Conservation (phyloP, 108 stramenopile species). For the Cyclotella cryptica region DNA sequence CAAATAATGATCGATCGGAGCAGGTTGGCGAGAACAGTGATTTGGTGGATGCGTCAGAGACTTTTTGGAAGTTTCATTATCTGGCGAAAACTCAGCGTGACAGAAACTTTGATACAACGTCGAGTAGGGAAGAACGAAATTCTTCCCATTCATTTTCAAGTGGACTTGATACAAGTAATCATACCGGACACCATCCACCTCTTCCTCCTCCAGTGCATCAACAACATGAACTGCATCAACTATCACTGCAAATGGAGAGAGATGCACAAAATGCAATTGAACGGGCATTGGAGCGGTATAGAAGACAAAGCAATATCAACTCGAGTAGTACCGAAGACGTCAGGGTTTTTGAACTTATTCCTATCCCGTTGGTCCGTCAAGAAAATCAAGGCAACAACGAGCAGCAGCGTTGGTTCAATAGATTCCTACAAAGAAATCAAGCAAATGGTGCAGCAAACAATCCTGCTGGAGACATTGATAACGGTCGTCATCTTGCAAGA, state of each 20-base stretch:
- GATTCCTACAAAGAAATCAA: background rate
- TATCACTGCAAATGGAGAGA: constrained; percentile 25
- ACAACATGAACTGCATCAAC: background rate
- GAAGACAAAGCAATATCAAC: background rate
- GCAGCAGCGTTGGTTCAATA: background rate
- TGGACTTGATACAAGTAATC: background rate
- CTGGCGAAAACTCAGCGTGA: background rate
- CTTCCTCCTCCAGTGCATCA: constrained; percentile 5
- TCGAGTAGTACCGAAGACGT: background rate
- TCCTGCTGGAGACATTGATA: background rate
- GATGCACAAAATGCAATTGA: constrained; percentile 27
- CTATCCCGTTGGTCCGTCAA: constrained; percentile 23
- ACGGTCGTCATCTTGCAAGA: background rate
- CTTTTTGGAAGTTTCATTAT: constrained; percentile 7
- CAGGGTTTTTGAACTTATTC: constrained; percentile 17
- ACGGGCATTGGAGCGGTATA: constrained; percentile 29
- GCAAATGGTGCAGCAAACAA: background rate
- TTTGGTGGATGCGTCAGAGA: constrained; percentile 14
- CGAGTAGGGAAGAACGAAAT: background rate
- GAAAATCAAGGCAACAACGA: background rate
- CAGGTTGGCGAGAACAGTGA: background rate
- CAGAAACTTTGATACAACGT: background rate
- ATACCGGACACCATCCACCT: background rate
- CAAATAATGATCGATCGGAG: background rate
- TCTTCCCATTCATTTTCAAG: background rate